Evolutionary conservation across 495 filamentous ascomycete species (phyloP).

Genomic region (Aspergillus wentii): DNA sequence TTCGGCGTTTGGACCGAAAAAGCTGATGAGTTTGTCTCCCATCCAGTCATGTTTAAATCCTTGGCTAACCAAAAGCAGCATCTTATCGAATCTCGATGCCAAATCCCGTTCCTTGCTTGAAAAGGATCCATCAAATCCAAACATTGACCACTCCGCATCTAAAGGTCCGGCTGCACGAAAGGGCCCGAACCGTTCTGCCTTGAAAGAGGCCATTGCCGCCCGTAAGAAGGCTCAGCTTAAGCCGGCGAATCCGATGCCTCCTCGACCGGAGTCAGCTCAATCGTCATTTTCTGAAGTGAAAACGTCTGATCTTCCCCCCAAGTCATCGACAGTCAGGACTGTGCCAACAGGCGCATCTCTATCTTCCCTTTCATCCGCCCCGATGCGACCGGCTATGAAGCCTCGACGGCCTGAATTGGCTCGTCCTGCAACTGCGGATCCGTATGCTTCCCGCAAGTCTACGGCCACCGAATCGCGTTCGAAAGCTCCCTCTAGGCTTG

Average conservation of each 20-base stretch:
- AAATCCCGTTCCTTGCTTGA: conserved; percentile 70
- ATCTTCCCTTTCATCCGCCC: conserved; percentile 53
- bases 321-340: conserved; percentile 19
- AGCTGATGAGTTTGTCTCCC: conserved; percentile 60
- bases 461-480: conserved; percentile 22
- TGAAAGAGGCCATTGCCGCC: conserved; percentile 77
- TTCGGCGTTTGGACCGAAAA: conserved; percentile 67
- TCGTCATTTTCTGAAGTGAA: conserved; percentile 43
- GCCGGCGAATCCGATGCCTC: conserved; percentile 55
- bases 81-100: conserved; percentile 68
- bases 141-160: conserved; percentile 44
- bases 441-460: conserved; percentile 39
- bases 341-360: conserved; percentile 27
- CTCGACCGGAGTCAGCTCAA: conserved; percentile 72
- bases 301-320: conserved; percentile 35
- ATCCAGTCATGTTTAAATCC: background rate
- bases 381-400: conserved; percentile 50
- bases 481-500: conserved; percentile 31
- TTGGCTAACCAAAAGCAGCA: conserved; percentile 43
- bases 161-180: conserved; percentile 35
- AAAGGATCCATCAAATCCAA: conserved; percentile 77
- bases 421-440: conserved; percentile 56
- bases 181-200: conserved; percentile 43
- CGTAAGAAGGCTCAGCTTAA: conserved; percentile 59
- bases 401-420: conserved; percentile 42